Evolutionary conservation across 371 early-diverging fungal genomes (phyloP).

Genomic region (Sporodiniella umbellata): DNA sequence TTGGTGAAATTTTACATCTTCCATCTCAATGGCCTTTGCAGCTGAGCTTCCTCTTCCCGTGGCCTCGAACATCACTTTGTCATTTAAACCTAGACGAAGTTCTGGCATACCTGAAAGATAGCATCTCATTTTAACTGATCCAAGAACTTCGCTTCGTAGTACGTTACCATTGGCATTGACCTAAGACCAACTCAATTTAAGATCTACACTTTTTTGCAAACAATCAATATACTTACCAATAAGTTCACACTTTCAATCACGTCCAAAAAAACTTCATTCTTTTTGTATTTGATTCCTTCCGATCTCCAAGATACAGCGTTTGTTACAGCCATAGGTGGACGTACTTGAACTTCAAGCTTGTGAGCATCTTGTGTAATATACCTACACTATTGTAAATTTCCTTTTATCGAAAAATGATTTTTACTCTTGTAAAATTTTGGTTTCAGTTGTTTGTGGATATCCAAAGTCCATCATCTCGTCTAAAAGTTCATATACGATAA

Average conservation of each 20-base stretch:
- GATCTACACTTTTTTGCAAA: background rate
- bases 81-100: slow-evolving; percentile 94
- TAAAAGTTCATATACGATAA: slow-evolving; percentile 92
- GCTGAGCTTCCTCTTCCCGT: slow-evolving; percentile 84
- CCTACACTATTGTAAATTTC: slow-evolving; percentile 21
- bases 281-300: slow-evolving; percentile 95
- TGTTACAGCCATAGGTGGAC: slow-evolving; percentile 97
- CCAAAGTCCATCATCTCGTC: slow-evolving; percentile 99
- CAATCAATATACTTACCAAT: slow-evolving; percentile 56
- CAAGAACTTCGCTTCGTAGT: slow-evolving; percentile 92
- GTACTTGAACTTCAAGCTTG: slow-evolving; percentile 84
- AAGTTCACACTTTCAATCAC: slow-evolving; percentile 97
- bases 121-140: slow-evolving; percentile 95
- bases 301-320: slow-evolving; percentile 98
- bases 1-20: slow-evolving; percentile 99
- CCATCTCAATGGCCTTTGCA: slow-evolving; percentile 98
- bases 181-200: slow-evolving; percentile 4
- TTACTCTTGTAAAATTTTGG: slow-evolving; percentile 93
- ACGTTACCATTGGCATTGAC: slow-evolving; percentile 94
- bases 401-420: no score
- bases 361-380: slow-evolving; percentile 98
- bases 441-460: slow-evolving; percentile 97
- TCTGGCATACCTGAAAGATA: slow-evolving; percentile 99
- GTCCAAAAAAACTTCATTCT: slow-evolving; percentile 98
- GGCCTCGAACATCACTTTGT: slow-evolving; percentile 97